Conservation (phyloP, 257 asterid genomes). For the Plectranthus barbatus region DNA sequence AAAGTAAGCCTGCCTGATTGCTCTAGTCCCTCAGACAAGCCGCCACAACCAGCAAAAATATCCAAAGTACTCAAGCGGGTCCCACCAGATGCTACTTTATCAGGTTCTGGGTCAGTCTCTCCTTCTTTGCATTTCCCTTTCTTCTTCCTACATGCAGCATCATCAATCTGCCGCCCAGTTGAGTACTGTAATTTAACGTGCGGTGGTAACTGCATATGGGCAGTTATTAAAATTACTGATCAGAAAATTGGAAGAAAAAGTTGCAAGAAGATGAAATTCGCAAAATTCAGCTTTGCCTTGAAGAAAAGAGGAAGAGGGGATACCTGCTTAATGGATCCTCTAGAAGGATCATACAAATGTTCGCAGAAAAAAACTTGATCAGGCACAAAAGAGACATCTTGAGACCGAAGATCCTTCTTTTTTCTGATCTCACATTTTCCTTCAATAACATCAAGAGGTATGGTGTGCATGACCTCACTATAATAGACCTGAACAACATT, state of each 20-base stretch:
- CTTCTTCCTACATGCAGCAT: constrained; percentile 37
- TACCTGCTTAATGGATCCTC: constrained; percentile 82
- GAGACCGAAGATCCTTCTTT: constrained; percentile 64
- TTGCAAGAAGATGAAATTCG: background rate
- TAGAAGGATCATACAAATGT: constrained; percentile 65
- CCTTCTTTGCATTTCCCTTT: constrained; percentile 88
- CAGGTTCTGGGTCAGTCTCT: constrained; percentile 38
- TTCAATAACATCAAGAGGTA: constrained; percentile 51
- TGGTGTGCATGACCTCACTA: constrained; percentile 59
- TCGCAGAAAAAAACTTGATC: constrained; percentile 91
- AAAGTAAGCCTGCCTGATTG: constrained; percentile 52
- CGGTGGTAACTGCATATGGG: constrained; percentile 63
- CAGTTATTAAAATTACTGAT: constrained; percentile 13
- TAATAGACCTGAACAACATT: constrained; percentile 59
- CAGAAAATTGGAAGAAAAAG: constrained; percentile 10
- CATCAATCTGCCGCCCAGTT: constrained; percentile 30
- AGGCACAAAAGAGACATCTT: constrained; percentile 49
- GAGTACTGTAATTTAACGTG: constrained; percentile 51
- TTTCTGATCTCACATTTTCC: constrained; percentile 84
- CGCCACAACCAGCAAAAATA: constrained; percentile 98
- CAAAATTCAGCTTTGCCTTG: background rate
- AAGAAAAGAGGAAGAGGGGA: background rate
- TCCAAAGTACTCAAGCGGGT: constrained; percentile 59
- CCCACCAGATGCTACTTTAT: constrained; percentile 24
- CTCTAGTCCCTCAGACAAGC: constrained; percentile 80